phyloP scores from a whole-genome alignment of 352 stramenopile species.

The Phytophthora vignae region DNA sequence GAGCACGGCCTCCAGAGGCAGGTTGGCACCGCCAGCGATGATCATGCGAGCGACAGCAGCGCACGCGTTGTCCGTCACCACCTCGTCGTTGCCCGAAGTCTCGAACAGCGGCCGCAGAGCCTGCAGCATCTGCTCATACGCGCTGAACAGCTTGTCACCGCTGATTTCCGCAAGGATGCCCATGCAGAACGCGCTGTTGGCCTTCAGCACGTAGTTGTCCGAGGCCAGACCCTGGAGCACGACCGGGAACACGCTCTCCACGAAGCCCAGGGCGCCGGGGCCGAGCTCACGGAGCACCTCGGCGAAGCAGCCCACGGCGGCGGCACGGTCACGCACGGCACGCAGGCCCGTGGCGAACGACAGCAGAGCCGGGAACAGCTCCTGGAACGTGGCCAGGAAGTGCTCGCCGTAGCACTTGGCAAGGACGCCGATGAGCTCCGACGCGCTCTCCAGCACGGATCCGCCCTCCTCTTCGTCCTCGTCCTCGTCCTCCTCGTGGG shows the following conservation, averaged over 20 bases:
- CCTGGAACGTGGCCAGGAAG: conserved; percentile 91
- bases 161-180: conserved; percentile 92
- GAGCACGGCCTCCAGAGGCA: conserved; percentile 94
- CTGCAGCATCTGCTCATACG: conserved; percentile 93
- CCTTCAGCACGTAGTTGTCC: conserved; percentile 93
- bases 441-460: conserved; percentile 93
- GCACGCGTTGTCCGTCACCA: conserved; percentile 93
- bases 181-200: conserved; percentile 96
- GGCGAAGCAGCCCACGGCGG: conserved; percentile 95
- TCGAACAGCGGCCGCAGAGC: conserved; percentile 94
- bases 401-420: conserved; percentile 94
- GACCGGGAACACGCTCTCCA: conserved; percentile 91
- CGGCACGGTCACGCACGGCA: conserved; percentile 92
- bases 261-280: conserved; percentile 81
- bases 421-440: conserved; percentile 94
- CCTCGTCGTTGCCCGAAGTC: conserved; percentile 84
- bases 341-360: conserved; percentile 92
- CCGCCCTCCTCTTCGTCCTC: conserved; percentile 95
- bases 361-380: conserved; percentile 92
- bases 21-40: conserved; percentile 68
- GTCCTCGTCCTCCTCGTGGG: conserved; percentile 90
- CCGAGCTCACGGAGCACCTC: conserved; percentile 95
- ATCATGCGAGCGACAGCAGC: conserved; percentile 95
- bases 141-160: conserved; percentile 71
- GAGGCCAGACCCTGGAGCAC: conserved; percentile 91